Evolutionary conservation across 176 grass and related monocot species (phyloP), one percentile per base, ranked within the genome.

Genomic region (Pharus latifolius): DNA sequence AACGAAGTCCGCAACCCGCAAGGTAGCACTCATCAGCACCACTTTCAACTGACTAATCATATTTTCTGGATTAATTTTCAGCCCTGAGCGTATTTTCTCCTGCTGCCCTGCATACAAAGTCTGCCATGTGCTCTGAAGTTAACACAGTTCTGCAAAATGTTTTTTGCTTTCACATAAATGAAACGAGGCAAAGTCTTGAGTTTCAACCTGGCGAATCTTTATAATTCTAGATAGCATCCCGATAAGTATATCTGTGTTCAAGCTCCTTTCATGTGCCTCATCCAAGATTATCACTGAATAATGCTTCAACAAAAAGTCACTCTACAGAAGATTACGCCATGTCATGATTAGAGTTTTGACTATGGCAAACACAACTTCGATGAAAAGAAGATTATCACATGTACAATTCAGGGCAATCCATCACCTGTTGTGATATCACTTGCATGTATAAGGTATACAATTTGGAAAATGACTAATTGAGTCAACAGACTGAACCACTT

Each of bases 231-330:
- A 94, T 68, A 99, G 82, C 95, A 99, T 99, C 42, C 95, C 95
- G 2, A 99, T 86, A 59, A 99, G 84, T 88, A 99, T 91, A 80
- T 99, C 87, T 18, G 90, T 99, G 78, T 99, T 99, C 83, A 99
- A 91, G 66, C 90, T 99, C 78, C 95, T 85, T 81, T 99, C 95
- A 73, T 99, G 95, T 81, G 95, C 95, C 68, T 99, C 95, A 56
- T 99, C 95, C 75, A 99, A 87, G 69, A 99, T 99, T 57, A 99
- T 88, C 76, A 91, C 87, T 1, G 95, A 99, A 80, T 91, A 99
- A 3, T 42, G 20, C 61, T 69, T 94, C 79, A 99, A 74, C 26
- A 88, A 63, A 76, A 99, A 78, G 75, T 99, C 87, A 86, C 76
- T 69, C 95, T 99, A 83, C 52, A 66, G 22, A 88, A 54, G 19